Evolutionary conservation across 2,329 filamentous ascomycete genomes (phyloP).

Genomic region (Hypoxylon sp.): DNA sequence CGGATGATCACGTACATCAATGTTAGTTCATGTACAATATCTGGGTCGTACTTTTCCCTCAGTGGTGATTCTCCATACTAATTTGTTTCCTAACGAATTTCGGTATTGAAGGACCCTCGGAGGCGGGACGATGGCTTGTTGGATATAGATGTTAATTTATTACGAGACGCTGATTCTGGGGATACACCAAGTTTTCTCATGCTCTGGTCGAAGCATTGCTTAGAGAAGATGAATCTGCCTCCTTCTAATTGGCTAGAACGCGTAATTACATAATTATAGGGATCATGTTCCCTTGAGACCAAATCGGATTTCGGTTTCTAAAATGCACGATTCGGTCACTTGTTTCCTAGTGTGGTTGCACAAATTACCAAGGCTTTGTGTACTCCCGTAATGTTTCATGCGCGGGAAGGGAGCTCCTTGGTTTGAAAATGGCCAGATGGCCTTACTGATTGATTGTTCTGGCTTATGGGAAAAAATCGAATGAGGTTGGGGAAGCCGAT

Average conservation of each 20-base stretch:
- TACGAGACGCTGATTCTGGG: no score
- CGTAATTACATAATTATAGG: slow-evolving; percentile 18
- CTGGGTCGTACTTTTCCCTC: slow-evolving; percentile 10
- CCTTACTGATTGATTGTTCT: slow-evolving; percentile 9
- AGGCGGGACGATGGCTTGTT: slow-evolving; percentile 15
- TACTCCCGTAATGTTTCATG: slow-evolving; percentile 31
- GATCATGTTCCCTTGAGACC: slow-evolving; percentile 6
- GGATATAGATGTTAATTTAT: no score
- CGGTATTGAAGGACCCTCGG: slow-evolving; percentile 24
- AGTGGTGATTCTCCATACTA: slow-evolving; percentile 9
- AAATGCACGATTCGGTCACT: slow-evolving; percentile 1
- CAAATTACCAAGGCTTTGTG: slow-evolving; percentile 17
- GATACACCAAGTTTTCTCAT: no score
- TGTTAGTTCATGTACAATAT: no score
- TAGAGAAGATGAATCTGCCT: slow-evolving; percentile 8
- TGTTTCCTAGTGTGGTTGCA: slow-evolving; percentile 9
- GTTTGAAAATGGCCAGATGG: slow-evolving; percentile 14
- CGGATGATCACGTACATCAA: slow-evolving; percentile 22
- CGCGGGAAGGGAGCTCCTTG: slow-evolving; percentile 19
- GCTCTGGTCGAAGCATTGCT: no score
- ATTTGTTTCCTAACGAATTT: slow-evolving; percentile 17
- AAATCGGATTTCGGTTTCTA: slow-evolving; percentile 3
- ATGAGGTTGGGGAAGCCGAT: slow-evolving; percentile 17
- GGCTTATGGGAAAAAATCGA: slow-evolving; percentile 10
- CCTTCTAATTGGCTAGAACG: slow-evolving; percentile 11